Percentiles rank a stretch among this genome's conserved stretches.
These are phyloP conservation scores for Bocquillonia castaneifolia DNA, from an alignment of 441 rosid species.

Conservation along the genomic window DNA sequence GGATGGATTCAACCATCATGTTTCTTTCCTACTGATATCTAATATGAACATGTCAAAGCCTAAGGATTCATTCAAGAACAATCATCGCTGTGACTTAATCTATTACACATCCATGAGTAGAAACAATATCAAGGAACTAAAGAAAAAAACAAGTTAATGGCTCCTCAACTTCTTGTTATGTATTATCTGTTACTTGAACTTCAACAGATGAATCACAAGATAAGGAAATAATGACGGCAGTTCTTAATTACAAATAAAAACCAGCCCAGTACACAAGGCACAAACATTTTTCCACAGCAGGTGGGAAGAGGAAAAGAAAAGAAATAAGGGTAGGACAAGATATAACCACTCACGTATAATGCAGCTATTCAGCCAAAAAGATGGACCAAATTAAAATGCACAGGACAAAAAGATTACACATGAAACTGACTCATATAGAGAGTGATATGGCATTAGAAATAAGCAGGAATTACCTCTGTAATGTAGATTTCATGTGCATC, in stretches of 20 bases:
- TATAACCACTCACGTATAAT: not conserved
- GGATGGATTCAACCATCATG: not conserved
- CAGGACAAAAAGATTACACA: slow-evolving; percentile 7
- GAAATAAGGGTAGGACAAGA: not conserved
- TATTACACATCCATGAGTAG: not conserved
- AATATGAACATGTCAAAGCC: not conserved
- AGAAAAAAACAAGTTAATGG: not conserved
- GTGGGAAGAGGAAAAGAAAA: not conserved
- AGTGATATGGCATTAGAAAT: slow-evolving; percentile 6
- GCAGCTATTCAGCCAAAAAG: slow-evolving; percentile 1
- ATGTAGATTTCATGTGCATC: slow-evolving; percentile 68
- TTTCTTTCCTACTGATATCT: not conserved
- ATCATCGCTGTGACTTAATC: not conserved
- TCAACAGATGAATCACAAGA: not conserved
- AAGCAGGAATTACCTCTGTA: slow-evolving; percentile 62
- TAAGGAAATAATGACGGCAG: no score
- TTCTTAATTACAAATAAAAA: no score
- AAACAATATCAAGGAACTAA: not conserved
- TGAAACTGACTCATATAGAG: slow-evolving; percentile 2
- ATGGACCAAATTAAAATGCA: not conserved
- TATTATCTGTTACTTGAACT: not conserved
- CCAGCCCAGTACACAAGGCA: not conserved
- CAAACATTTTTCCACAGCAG: not conserved
- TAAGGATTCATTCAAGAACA: not conserved
- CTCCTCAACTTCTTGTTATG: not conserved